Base-by-base conservation (phyloP, 2,329 filamentous ascomycete species). In the Cladosporium austrohemisphaericum region DNA sequence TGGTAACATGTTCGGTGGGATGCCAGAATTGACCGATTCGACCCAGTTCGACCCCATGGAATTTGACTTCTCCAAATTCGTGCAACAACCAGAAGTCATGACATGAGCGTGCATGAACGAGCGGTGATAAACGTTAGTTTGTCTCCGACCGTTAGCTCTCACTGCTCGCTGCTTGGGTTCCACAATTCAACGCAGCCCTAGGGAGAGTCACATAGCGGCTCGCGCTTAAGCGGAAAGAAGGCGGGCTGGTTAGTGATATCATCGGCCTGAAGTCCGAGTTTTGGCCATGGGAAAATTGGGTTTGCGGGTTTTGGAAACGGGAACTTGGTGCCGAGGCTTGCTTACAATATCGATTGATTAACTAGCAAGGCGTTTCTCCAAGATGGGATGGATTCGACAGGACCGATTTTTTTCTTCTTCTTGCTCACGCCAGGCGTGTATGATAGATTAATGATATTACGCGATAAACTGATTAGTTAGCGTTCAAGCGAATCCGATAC, bases 1-100 rank as follows among this genome's bases (percentile, higher is more conserved):
- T 44, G 25, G 33, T 16, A 38, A 37, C 5, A n/a, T 38, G 23
- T 23, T 47, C 13, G 44, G 44, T 1, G 16, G 25, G 16, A 18
- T 19, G 23, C 22, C 22, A 16, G 44, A 47, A 6, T 25, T 41
- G 14, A 41, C 4, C 37, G 51, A 52, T 25, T 41, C 51, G 36
- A 46, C 33, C 29, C 29, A 48, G 49, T 53, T 52, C 45, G 48
- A 63, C 19, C 44, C 44, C 25, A 55, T 62, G 54, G 62, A 66
- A 25, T 29, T 61, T 23, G 62, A 66, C 19, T 61, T 65, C 52
- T 60, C 49, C 44, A 55, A 59, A 41, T 65, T 56, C 52, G 56
- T 65, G 14, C 55, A 57, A 14, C 46, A 47, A 14, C 32, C 33
- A 19, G 44, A 47, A 18, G 60, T 62, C 13, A 51, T 47, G 48